These are phyloP conservation scores for Cladophialophora immunda DNA, from an alignment of 2,329 filamentous ascomycete genomes.

Conservation along the genomic window DNA sequence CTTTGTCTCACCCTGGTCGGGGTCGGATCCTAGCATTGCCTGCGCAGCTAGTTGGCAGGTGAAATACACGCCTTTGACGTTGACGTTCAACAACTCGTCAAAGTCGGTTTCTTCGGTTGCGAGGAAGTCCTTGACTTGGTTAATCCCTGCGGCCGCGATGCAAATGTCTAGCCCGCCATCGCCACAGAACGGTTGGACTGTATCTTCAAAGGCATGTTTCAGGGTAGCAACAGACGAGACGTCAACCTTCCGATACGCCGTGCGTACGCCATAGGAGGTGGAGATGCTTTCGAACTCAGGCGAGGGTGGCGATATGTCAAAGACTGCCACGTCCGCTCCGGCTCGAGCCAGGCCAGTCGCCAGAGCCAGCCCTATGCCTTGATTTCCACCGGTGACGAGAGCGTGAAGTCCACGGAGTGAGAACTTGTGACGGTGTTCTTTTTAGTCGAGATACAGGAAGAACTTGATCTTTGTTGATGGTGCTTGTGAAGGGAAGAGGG, in stretches of 20 bases:
- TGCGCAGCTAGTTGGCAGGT: constrained; percentile 11
- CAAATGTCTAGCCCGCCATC: constrained; percentile 11
- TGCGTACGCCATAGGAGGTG: constrained; percentile 3
- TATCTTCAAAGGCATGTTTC: constrained; percentile 7
- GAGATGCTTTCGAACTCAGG: constrained; percentile 10
- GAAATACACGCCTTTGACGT: constrained; percentile 17
- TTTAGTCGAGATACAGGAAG: background rate
- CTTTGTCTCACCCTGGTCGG: background rate
- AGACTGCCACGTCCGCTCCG: constrained; percentile 2
- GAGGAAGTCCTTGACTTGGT: constrained; percentile 12
- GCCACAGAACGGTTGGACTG: constrained; percentile 3
- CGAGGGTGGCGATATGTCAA: constrained; percentile 12
- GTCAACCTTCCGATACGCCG: constrained; percentile 10
- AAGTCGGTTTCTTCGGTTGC: constrained; percentile 7
- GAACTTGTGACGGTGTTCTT: constrained; percentile 37
- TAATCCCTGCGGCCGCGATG: constrained; percentile 9
- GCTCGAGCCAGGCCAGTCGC: constrained; percentile 11
- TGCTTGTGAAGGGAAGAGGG: background rate
- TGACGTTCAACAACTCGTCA: constrained; percentile 4
- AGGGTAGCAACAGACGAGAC: constrained; percentile 7
- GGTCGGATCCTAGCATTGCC: background rate
- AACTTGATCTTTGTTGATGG: background rate
- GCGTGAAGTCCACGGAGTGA: constrained; percentile 48
- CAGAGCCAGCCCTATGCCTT: constrained; percentile 52
- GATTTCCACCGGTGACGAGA: constrained; percentile 52